Evolutionary conservation across 139 green algal genomes (phyloP), one percentile per base, ranked within the genome.

Genomic region (Coelastrella sp.): DNA sequence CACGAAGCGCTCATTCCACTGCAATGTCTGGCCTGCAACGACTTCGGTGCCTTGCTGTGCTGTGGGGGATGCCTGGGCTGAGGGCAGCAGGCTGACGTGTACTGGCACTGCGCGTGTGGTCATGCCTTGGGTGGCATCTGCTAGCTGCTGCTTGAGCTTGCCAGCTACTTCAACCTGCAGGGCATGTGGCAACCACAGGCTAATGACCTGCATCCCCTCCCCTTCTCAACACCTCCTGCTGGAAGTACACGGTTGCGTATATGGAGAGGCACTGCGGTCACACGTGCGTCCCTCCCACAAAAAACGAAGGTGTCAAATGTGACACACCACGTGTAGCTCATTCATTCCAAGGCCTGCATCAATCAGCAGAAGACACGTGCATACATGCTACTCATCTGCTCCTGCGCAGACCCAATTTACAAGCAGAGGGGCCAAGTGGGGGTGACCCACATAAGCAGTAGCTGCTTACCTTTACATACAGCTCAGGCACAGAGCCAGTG

Each of bases 1-100:
- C 65, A 96, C 78, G 65, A 97, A 95, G 7, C 94, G 92, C 91
- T 97, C 94, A 47, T 89, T 23, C 95, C 95, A 97, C 0, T 56
- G 14, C 32, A 94, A 86, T 16, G 64, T 8, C 77, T 77, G 17
- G 5, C 84, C 68, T 17, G 64, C 19, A 5, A 65, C 5, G 19
- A 85, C 87, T 23, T 23, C 77, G 6, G 60, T n/a, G 4, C 74
- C 60, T 4, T 68, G 16, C 16, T 61, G 58, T 57, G 77, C 87
- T 73, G 76, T 23, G n/a, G 3, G 13, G 8, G 87, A 71, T 75
- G 77, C 87, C 54, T 83, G 65, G 6, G 74, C 82, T 14, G 20
- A 7, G 60, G 75, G 16, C 80, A 20, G 11, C 8, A 61, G 20
- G 10, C 6, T 19, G 10, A 65, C 68, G 14, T 74, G 73, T 32